Evolutionary conservation across 2,329 filamentous ascomycete species (phyloP).

Genomic region (Aureobasidium sp.): DNA sequence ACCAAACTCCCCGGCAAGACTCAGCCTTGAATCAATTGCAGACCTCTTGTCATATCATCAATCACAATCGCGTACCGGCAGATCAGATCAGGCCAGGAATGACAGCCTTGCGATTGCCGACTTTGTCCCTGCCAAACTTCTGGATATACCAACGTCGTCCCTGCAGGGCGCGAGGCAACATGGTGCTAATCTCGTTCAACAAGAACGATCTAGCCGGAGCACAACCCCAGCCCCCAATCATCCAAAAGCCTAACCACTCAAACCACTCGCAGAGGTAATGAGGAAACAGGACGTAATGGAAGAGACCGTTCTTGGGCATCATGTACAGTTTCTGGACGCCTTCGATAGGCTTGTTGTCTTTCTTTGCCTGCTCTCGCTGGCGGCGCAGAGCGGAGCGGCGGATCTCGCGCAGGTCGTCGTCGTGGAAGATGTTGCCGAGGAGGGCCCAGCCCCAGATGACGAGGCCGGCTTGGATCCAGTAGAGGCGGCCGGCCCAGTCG

Average conservation of each 20-base stretch:
- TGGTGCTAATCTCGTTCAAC: constrained; percentile 78
- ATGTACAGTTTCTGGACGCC: constrained; percentile 74
- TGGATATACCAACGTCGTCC: constrained; percentile 80
- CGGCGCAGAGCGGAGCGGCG: constrained; percentile 57
- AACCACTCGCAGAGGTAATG: constrained; percentile 97
- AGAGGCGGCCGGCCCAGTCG: constrained; percentile 40
- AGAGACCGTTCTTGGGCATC: constrained; percentile 75
- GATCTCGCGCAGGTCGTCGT: constrained; percentile 83
- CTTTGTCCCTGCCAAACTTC: constrained; percentile 76
- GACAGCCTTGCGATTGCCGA: constrained; percentile 66
- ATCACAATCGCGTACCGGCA: background rate
- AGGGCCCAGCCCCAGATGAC: constrained; percentile 69
- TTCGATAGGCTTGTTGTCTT: constrained; percentile 37
- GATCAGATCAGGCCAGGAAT: constrained; percentile 49
- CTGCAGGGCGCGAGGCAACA: constrained; percentile 76
- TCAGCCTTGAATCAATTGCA: background rate
- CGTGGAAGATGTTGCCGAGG: constrained; percentile 74
- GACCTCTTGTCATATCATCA: background rate
- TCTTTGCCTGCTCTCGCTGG: constrained; percentile 42
- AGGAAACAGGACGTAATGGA: constrained; percentile 74
- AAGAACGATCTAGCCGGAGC: constrained; percentile 73
- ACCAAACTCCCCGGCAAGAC: background rate
- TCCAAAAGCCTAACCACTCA: constrained; percentile 86
- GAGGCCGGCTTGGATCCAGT: constrained; percentile 53
- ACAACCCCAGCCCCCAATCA: constrained; percentile 57